A percentile compares a stretch with the other conserved stretches of the same genome.
Conservation (phyloP, 176 grass and related monocot genomes). For the Oryza meridionalis region DNA sequence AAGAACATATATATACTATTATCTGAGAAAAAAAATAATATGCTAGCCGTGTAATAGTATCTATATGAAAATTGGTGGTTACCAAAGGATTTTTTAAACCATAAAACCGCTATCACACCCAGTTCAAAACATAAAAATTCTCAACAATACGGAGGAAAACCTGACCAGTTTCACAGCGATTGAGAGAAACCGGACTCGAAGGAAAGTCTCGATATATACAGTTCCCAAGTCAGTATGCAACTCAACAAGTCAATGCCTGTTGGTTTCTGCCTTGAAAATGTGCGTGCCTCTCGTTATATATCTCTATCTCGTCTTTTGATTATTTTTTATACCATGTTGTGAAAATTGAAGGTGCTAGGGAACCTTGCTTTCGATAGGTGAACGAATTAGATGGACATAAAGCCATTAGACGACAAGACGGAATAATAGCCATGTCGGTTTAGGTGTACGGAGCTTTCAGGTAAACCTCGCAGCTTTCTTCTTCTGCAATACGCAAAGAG, state of each 20-base stretch:
- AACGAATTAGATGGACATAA: not conserved
- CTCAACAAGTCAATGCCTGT: slow-evolving; percentile 15
- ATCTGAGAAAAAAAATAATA: too few species aligned
- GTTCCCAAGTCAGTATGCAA: not conserved
- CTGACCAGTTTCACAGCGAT: not conserved
- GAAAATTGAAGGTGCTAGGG: not conserved
- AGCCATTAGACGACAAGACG: not conserved
- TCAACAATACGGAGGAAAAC: not conserved
- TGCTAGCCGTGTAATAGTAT: too few species aligned
- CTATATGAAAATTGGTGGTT: not conserved
- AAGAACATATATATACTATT: too few species aligned
- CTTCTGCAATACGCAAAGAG: too few species aligned
- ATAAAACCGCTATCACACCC: not conserved
- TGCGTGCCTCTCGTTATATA: not conserved
- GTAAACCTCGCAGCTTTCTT: not conserved
- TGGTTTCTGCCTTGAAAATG: slow-evolving; percentile 12
- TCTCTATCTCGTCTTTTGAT: not conserved
- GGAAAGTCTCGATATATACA: not conserved
- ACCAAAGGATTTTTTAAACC: not conserved
- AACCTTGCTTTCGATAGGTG: not conserved
- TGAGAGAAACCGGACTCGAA: not conserved
- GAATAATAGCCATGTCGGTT: not conserved
- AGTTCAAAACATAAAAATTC: not conserved
- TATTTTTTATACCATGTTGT: not conserved
- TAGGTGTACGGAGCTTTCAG: not conserved